Evolutionary conservation across 495 filamentous ascomycete genomes (phyloP), one percentile per base, ranked within the genome.

Genomic region (Penicilliopsis zonata): DNA sequence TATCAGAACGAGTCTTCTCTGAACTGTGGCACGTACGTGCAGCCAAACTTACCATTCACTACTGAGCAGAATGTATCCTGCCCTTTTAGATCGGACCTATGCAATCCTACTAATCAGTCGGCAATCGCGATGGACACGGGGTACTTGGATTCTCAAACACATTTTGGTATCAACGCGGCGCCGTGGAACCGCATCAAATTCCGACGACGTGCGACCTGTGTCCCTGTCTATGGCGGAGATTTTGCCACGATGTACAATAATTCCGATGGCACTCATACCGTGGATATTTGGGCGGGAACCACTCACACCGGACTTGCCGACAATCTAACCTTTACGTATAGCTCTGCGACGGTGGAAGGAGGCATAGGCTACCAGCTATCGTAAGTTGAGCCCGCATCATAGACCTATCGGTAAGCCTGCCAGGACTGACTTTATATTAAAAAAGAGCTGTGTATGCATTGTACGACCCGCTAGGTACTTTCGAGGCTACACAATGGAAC

Each of bases 81-180:
- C 24, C 40, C 40, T 10, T 43, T 39, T 17, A 15, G 17, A 13
- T 10, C n/a, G 5, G 31, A 18, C 10, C 18, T 31, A 9, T 43
- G 32, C 24, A 9, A 7, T 7, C 1, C 26, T 26, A 28, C 14
- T 13, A 30, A 25, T 15, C 22, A 24, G 3, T 19, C 35, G 2
- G 37, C 37, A 4, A 22, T 44, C 12, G 13, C 28, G 10, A 22
- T 44, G 18, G 37, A 44, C 26, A 44, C 41, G 4, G 41, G 37
- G 3, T 17, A 36, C 1, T 14, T 44, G 14, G 41, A 44, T 24
- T 28, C 32, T 2, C 31, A 36, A 13, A 7, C 32, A 7, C 30
- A 40, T 16, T 33, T 44, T 21, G 41, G 41, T 2, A 38, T 44
- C 23, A 44, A 44, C 26, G 36, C 37, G 2, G 27, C 28, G 4